phyloP scores from a whole-genome alignment of 2,329 filamentous ascomycete genomes.

The Sporothrix protearum region DNA sequence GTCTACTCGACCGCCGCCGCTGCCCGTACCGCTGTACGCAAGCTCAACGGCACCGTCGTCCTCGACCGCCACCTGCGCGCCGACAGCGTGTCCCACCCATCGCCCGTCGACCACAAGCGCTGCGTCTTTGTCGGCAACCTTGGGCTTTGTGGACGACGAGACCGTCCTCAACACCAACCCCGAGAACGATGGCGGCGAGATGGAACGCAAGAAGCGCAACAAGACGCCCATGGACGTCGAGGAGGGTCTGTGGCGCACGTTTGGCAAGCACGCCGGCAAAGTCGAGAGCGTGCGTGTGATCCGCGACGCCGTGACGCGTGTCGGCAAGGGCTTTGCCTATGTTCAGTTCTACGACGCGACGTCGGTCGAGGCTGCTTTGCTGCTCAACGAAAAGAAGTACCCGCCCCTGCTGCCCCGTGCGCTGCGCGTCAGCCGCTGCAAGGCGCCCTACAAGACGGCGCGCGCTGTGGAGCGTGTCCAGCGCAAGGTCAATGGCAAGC shows the following conservation, averaged over 20 bases:
- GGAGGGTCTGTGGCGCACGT: conserved; percentile 85
- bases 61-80: conserved; percentile 86
- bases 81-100: conserved; percentile 85
- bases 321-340: conserved; percentile 96
- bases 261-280: conserved; percentile 66
- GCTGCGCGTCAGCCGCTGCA: conserved; percentile 82
- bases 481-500: conserved; percentile 1
- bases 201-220: conserved; percentile 49
- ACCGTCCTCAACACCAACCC: conserved; percentile 57
- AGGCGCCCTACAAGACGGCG: conserved; percentile 62
- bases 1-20: conserved; percentile 76
- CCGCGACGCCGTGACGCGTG: conserved; percentile 81
- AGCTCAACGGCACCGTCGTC: conserved; percentile 78
- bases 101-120: conserved; percentile 75
- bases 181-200: conserved; percentile 55
- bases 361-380: conserved; percentile 82
- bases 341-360: conserved; percentile 92
- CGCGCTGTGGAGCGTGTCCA: conserved; percentile 46
- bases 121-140: conserved; percentile 97
- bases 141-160: conserved; percentile 94
- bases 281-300: conserved; percentile 93
- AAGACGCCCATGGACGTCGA: conserved; percentile 80
- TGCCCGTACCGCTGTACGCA: conserved; percentile 69
- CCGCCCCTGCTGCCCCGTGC: conserved; percentile 88
- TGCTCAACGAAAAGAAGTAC: conserved; percentile 86